These are phyloP conservation scores for Tolypocladium ovalisporum DNA, from an alignment of 2,329 filamentous ascomycete genomes.

Conservation along the genomic window DNA sequence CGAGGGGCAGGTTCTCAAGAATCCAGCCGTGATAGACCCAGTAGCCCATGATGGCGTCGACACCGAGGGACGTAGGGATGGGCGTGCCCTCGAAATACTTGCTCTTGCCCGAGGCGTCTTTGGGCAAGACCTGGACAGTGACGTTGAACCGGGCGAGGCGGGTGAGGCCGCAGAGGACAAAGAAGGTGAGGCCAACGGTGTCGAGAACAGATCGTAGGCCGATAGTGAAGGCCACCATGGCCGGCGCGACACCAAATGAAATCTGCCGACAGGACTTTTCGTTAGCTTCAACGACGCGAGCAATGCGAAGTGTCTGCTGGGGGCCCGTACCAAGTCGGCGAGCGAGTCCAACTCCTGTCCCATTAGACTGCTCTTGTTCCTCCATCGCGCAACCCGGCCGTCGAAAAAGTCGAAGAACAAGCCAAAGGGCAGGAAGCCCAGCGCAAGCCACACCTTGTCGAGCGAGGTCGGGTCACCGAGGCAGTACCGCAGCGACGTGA, in stretches of 20 bases:
- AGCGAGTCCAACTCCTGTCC: slow-evolving; percentile 94
- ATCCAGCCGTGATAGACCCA: slow-evolving; percentile 79
- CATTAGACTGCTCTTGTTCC: slow-evolving; percentile 95
- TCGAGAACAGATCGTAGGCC: slow-evolving; percentile 78
- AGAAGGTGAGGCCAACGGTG: slow-evolving; percentile 70
- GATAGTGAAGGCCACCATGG: slow-evolving; percentile 76
- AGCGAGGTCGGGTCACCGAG: slow-evolving; percentile 57
- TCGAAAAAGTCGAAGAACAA: slow-evolving; percentile 98
- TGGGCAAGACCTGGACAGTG: slow-evolving; percentile 78
- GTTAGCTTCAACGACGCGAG: neutral
- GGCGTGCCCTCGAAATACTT: slow-evolving; percentile 96
- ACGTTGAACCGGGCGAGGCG: slow-evolving; percentile 96
- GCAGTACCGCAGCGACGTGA: slow-evolving; percentile 90
- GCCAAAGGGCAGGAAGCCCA: slow-evolving; percentile 81
- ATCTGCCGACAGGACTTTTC: slow-evolving; percentile 46
- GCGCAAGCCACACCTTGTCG: slow-evolving; percentile 67
- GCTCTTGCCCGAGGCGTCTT: slow-evolving; percentile 84
- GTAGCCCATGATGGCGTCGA: slow-evolving; percentile 78
- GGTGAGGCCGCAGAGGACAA: slow-evolving; percentile 89
- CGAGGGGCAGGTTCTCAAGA: slow-evolving; percentile 66
- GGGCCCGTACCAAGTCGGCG: slow-evolving; percentile 67
- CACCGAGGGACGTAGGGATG: slow-evolving; percentile 77
- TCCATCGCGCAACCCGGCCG: slow-evolving; percentile 91
- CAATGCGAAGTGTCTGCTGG: neutral
- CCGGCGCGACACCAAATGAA: slow-evolving; percentile 88